Percentiles rank a stretch among this genome's conserved stretches.
These are phyloP conservation scores for Lactarius pseudohatsudake DNA, from an alignment of 768 basidiomycete genomes.

Conservation along the genomic window DNA sequence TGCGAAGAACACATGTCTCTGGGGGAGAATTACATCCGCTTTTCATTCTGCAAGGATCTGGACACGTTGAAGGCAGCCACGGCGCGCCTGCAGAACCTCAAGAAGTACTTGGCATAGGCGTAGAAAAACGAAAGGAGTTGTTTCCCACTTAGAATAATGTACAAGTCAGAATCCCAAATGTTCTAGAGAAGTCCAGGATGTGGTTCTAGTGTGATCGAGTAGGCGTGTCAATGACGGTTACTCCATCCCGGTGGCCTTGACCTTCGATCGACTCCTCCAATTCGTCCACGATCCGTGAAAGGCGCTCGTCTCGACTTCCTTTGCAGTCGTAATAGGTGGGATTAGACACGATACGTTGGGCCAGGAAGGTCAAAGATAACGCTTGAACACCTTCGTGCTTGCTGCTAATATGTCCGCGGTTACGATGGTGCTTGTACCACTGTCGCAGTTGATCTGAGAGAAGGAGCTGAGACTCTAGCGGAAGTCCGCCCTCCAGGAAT, in stretches of 20 bases:
- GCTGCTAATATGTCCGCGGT: conserved; percentile 41
- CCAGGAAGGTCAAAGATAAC: conserved; percentile 80
- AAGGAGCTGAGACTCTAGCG: conserved; percentile 78
- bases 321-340: conserved; percentile 79
- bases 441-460: conserved; percentile 47
- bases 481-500: conserved; percentile 86
- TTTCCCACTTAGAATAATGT: conserved; percentile 14
- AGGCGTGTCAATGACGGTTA: conserved; percentile 1
- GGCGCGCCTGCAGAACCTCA: conserved; percentile 73
- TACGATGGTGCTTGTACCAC: conserved; percentile 49
- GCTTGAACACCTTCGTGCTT: conserved; percentile 74
- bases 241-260: conserved; percentile 11
- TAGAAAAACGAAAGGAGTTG: not conserved
- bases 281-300: conserved; percentile 71
- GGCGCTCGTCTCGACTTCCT: conserved; percentile 47
- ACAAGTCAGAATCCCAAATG: not conserved
- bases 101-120: conserved; percentile 52
- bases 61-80: conserved; percentile 83
- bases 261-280: conserved; percentile 34
- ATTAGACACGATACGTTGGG: conserved; percentile 68
- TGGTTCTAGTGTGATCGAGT: not conserved
- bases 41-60: conserved; percentile 94
- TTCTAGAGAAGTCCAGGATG: not conserved
- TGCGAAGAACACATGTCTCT: conserved; percentile 82
- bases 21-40: conserved; percentile 84